Evolutionary conservation across 2,329 filamentous ascomycete species (phyloP).

Genomic region (Colletotrichum zoysiae): DNA sequence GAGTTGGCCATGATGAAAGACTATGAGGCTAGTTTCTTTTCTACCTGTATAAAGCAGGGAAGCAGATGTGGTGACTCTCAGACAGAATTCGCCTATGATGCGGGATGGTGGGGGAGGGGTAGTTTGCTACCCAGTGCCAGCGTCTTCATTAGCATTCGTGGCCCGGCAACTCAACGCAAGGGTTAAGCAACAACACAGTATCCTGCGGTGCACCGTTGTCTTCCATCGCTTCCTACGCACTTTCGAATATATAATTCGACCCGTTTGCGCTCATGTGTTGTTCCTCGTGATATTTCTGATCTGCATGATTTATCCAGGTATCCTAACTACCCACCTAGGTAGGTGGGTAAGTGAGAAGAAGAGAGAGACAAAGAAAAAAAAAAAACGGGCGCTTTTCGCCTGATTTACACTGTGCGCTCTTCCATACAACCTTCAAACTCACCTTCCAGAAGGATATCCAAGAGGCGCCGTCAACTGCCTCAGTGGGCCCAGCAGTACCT

Average conservation of each 20-base stretch:
- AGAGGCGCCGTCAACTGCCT: not conserved
- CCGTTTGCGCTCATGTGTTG: not conserved
- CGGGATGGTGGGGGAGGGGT: conserved; percentile 43
- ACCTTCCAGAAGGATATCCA: not conserved
- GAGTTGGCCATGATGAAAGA: conserved; percentile 65
- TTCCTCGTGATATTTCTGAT: not conserved
- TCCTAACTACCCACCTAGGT: too few relatives aligned
- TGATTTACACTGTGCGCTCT: not conserved
- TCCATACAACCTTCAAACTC: not conserved
- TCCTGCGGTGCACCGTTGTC: not conserved
- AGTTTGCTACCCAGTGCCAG: conserved; percentile 7
- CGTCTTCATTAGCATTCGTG: not conserved
- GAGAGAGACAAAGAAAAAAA: not conserved
- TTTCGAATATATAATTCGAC: not conserved
- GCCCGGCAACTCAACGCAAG: not conserved
- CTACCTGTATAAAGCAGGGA: not conserved
- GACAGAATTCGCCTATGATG: conserved; percentile 9
- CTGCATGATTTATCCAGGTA: not conserved
- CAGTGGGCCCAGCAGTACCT: conserved; percentile 23
- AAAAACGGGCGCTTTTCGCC: not conserved
- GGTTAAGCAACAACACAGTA: not conserved
- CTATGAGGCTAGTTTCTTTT: not conserved
- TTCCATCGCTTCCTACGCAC: not conserved
- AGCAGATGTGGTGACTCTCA: conserved; percentile 9
- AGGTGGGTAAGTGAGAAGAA: not conserved